Conservation (phyloP, 2,329 filamentous ascomycete species). For the Pyricularia pennisetigena region DNA sequence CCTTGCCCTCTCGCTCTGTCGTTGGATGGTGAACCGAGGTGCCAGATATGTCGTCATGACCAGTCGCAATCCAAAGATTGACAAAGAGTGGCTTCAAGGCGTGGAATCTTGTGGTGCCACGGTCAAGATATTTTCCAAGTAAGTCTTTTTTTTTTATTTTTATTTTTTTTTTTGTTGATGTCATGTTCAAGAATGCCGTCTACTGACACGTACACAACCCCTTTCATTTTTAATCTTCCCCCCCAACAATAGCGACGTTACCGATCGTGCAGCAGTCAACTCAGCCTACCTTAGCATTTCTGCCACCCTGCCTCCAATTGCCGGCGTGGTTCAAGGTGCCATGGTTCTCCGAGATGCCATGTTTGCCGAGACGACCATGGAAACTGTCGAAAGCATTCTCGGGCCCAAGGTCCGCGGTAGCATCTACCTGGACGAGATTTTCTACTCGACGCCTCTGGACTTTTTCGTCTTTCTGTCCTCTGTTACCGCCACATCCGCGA, state of each 20-base stretch:
- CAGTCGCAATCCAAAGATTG: not conserved
- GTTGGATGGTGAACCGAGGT: slow-evolving; percentile 28
- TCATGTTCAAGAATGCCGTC: not conserved
- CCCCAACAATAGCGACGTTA: not conserved
- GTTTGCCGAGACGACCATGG: slow-evolving; percentile 3
- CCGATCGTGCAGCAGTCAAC: not conserved
- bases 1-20: slow-evolving; percentile 25
- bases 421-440: slow-evolving; percentile 14
- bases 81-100: not conserved
- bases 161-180: not conserved
- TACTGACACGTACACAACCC: not conserved
- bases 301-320: not conserved
- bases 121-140: not conserved
- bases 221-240: not conserved
- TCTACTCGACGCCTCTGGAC: slow-evolving; percentile 13
- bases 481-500: slow-evolving; percentile 14
- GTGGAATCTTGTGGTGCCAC: not conserved
- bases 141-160: not conserved
- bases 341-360: slow-evolving; percentile 2
- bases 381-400: slow-evolving; percentile 10
- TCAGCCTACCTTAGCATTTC: not conserved
- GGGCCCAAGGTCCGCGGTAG: slow-evolving; percentile 18
- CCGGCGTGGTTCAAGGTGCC: slow-evolving; percentile 1
- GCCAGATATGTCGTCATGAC: slow-evolving; percentile 16
- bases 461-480: slow-evolving; percentile 22